Conservation (phyloP, 208 protist species). For the Leishmania gerbilli region DNA sequence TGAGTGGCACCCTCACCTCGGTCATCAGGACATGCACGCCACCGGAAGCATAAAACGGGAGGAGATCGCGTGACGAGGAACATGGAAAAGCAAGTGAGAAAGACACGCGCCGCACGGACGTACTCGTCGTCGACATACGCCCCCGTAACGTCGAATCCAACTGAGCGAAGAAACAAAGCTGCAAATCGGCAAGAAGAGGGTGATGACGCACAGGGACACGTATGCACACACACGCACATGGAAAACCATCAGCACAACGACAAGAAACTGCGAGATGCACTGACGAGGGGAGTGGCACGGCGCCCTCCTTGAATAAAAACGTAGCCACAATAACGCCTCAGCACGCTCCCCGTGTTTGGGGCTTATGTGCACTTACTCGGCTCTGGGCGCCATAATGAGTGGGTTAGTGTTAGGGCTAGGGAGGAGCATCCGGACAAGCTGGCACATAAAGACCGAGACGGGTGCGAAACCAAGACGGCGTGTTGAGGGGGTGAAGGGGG, state of each 20-base stretch:
- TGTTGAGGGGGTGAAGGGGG: too few relatives aligned
- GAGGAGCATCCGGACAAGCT: background rate
- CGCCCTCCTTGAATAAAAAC: background rate
- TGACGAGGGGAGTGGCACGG: background rate
- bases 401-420: too few relatives aligned
- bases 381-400: background rate
- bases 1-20: too few relatives aligned
- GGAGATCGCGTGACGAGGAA: background rate
- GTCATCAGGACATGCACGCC: too few relatives aligned
- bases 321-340: background rate
- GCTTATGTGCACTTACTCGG: too few relatives aligned
- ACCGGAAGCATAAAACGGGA: too few relatives aligned
- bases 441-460: background rate
- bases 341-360: background rate
- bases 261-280: too few relatives aligned
- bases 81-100: background rate
- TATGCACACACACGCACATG: background rate
- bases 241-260: background rate
- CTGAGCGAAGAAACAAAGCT: background rate
- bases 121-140: background rate
- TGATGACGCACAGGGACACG: too few relatives aligned
- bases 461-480: background rate
- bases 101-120: background rate
- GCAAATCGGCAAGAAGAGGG: background rate
- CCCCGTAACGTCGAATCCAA: background rate